Percentiles rank a stretch among this genome's conserved stretches.
These are phyloP conservation scores for Penicillium coprophilum DNA, from an alignment of 495 filamentous ascomycete genomes.

Conservation along the genomic window DNA sequence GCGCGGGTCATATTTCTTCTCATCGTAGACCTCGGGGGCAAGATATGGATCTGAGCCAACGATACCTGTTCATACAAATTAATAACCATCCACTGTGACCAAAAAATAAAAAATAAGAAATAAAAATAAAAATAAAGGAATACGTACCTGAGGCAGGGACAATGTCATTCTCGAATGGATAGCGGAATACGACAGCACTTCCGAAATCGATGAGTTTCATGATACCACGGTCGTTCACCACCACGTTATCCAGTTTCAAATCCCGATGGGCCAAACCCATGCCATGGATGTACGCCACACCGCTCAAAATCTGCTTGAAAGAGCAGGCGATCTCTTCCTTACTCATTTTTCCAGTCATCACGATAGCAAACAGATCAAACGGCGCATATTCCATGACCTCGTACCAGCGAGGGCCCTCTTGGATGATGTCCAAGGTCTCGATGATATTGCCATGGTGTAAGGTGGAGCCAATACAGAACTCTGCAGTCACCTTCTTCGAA, in stretches of 20 bases:
- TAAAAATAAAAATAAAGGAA: neutral
- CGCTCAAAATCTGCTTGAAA: constrained; percentile 92
- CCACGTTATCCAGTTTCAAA: constrained; percentile 96
- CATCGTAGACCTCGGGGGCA: constrained; percentile 94
- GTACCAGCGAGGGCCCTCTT: constrained; percentile 94
- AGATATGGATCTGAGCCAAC: constrained; percentile 98
- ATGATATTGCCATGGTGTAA: constrained; percentile 98
- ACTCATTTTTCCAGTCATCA: constrained; percentile 99
- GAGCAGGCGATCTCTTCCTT: constrained; percentile 86
- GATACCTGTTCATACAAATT: constrained; percentile 60
- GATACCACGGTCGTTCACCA: constrained; percentile 95
- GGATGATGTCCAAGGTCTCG: constrained; percentile 94
- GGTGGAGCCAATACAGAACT: constrained; percentile 97
- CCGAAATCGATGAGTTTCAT: constrained; percentile 99
- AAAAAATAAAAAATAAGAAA: too few relatives aligned
- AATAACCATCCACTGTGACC: neutral
- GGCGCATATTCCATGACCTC: constrained; percentile 99
- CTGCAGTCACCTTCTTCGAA: constrained; percentile 97
- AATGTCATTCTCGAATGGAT: constrained; percentile 93
- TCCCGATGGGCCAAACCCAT: constrained; percentile 96
- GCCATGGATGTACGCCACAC: constrained; percentile 95
- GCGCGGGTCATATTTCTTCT: constrained; percentile 90
- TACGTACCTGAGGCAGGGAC: constrained; percentile 81
- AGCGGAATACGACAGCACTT: constrained; percentile 92
- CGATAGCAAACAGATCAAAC: constrained; percentile 93